A percentile compares a stretch with the other conserved stretches of the same genome.
These are phyloP conservation scores for Cytospora piceae DNA, from an alignment of 2,329 filamentous ascomycete genomes.

Conservation along the genomic window DNA sequence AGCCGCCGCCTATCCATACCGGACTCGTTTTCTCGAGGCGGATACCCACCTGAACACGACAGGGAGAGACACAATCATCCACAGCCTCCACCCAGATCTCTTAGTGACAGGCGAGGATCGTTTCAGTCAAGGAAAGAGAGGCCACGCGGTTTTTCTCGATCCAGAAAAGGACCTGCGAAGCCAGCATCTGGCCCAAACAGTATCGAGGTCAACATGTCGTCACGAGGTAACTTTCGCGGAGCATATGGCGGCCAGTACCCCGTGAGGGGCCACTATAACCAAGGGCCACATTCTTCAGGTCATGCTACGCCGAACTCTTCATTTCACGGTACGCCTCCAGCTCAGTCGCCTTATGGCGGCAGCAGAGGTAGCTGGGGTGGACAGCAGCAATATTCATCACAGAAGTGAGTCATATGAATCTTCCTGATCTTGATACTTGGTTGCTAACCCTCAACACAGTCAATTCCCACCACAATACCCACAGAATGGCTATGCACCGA, in stretches of 20 bases:
- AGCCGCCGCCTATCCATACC: conserved; percentile 34
- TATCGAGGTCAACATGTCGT: conserved; percentile 54
- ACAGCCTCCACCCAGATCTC: conserved; percentile 23
- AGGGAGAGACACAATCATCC: conserved; percentile 16
- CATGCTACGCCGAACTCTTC: conserved; percentile 48
- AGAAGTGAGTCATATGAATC: conserved; percentile 43
- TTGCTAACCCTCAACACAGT: conserved; percentile 46
- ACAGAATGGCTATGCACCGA: conserved; percentile 55
- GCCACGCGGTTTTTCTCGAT: conserved; percentile 34
- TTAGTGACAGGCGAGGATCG: conserved; percentile 18
- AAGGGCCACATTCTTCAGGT: conserved; percentile 41
- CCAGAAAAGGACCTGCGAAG: conserved; percentile 36
- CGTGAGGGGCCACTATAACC: conserved; percentile 42
- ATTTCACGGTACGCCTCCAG: conserved; percentile 49
- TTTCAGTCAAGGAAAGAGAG: conserved; percentile 38
- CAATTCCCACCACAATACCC: conserved; percentile 67
- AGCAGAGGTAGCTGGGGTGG: conserved; percentile 46
- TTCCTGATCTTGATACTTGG: background rate
- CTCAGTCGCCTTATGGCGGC: conserved; percentile 48
- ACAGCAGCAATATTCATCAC: conserved; percentile 44
- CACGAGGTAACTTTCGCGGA: conserved; percentile 48
- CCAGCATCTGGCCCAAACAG: conserved; percentile 53
- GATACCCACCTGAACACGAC: conserved; percentile 30
- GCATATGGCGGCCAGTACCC: conserved; percentile 46
- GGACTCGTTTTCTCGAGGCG: conserved; percentile 33